phyloP scores from a whole-genome alignment of 371 early-diverging fungal species.

The Mortierella sp. region DNA sequence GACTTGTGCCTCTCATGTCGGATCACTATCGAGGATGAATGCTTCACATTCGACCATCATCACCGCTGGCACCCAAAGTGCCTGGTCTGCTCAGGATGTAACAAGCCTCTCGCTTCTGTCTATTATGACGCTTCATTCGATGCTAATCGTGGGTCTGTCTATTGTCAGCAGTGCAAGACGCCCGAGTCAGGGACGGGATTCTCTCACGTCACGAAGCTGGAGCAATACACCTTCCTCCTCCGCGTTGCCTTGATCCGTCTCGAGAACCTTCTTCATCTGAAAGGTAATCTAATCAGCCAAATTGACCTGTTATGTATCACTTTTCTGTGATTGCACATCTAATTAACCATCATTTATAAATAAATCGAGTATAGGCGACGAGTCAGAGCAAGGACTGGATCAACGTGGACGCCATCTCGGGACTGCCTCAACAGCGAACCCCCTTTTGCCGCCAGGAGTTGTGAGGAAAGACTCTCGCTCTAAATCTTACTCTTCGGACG shows the following conservation, averaged over 20 bases:
- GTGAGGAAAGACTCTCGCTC: conserved; percentile 59
- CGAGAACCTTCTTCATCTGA: conserved; percentile 80
- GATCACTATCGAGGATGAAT: conserved; percentile 89
- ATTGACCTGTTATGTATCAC: not conserved
- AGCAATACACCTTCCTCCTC: conserved; percentile 92
- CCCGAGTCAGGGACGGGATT: conserved; percentile 69
- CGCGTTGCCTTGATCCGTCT: conserved; percentile 89
- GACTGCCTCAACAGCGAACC: conserved; percentile 18
- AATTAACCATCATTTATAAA: not conserved
- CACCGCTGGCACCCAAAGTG: conserved; percentile 89
- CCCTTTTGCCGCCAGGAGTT: conserved; percentile 29
- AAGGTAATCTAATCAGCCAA: conserved; percentile 61
- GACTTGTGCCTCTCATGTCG: conserved; percentile 88
- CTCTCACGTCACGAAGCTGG: conserved; percentile 85
- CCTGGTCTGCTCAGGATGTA: conserved; percentile 81
- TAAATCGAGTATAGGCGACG: conserved; percentile 25
- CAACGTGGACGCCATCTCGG: conserved; percentile 44
- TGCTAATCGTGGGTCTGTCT: conserved; percentile 57
- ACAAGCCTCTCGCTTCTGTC: conserved; percentile 64
- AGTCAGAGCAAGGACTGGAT: conserved; percentile 14
- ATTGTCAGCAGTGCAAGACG: conserved; percentile 70
- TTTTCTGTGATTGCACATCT: too few relatives aligned
- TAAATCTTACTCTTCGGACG: conserved; percentile 62
- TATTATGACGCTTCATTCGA: conserved; percentile 68
- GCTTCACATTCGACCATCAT: conserved; percentile 74